Base-by-base conservation (phyloP, 805 yeast genomes). In the Candida gorgasii region DNA sequence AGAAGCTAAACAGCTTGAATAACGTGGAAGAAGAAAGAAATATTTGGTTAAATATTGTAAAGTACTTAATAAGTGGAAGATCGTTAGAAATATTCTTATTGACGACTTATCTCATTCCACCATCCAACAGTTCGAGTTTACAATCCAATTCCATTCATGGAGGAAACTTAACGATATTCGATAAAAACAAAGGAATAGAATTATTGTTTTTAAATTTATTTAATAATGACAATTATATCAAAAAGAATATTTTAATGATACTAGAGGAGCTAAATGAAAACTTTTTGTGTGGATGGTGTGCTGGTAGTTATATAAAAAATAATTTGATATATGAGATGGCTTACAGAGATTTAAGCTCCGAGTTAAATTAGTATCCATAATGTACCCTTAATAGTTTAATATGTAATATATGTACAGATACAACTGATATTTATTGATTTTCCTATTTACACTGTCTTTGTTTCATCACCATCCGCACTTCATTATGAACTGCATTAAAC, bases 281-380 rank as follows among this genome's bases (percentile, higher is more conserved):
- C 53, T 64, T 63, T 38, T 51, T 71, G 18, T 69, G 75, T 47
- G 74, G 73, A 6, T 71, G 76, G 76, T 70, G 75, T 50, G 53
- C 70, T 29, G 56, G 55, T 16, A 65, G 60, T 36, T 68, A 59
- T 42, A 51, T 69, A 43, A 58, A 61, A 48, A 57, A 68, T 12
- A 71, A 70, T 46, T 44, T 58, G 50, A 59, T 69, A 36, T 70
- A 70, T 44, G 70, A 68, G 43, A 49, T 69, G 45, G 75, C 75
- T 1, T 68, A 59, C 40, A 54, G 59, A 5, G 74, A 69, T 22
- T 56, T 70, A 40, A 7, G 17, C 17, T 16, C 14, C 22, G 18
- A 32, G 7, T 11, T 5, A 13, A n/a, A 5, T 19, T 8, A 33
- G n/a, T 16, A n/a, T n/a, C n/a, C n/a, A n/a, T n/a, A n/a, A n/a